Conservation (phyloP, 1,139 yeast genomes). For the Suhomyces bokatorum region DNA sequence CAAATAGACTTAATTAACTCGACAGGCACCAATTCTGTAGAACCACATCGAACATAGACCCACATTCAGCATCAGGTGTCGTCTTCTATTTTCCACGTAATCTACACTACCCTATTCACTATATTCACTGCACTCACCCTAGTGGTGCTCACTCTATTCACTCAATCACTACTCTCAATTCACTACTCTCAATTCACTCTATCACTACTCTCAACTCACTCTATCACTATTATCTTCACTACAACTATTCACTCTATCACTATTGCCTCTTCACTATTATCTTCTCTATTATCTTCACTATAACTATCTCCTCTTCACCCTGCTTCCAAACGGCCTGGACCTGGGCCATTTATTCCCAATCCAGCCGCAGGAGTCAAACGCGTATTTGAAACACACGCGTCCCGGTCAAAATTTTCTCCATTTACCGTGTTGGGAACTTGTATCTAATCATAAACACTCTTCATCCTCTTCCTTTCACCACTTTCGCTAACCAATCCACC, state of each 20-base stretch:
- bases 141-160: too few relatives aligned
- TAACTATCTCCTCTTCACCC: too few relatives aligned
- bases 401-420: conserved; percentile 11
- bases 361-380: conserved; percentile 11
- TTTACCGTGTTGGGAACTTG: conserved; percentile 8
- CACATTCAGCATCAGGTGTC: too few relatives aligned
- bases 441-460: conserved; percentile 2
- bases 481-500: conserved; percentile 4
- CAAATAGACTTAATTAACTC: too few relatives aligned
- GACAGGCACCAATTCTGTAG: too few relatives aligned
- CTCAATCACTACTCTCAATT: neutral
- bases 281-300: neutral
- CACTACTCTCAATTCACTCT: neutral
- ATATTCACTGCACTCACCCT: too few relatives aligned
- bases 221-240: neutral
- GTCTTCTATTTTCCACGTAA: too few relatives aligned
- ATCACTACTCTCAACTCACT: neutral
- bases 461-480: conserved; percentile 1
- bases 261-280: neutral
- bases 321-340: too few relatives aligned
- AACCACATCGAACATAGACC: too few relatives aligned
- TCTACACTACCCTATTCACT: too few relatives aligned
- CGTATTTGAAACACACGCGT: conserved; percentile 11
- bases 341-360: conserved; percentile 8
- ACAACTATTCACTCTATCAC: too few relatives aligned